phyloP scores from a whole-genome alignment of 192 early-diverging fungal species.

The Chytriomyces hyalinus region DNA sequence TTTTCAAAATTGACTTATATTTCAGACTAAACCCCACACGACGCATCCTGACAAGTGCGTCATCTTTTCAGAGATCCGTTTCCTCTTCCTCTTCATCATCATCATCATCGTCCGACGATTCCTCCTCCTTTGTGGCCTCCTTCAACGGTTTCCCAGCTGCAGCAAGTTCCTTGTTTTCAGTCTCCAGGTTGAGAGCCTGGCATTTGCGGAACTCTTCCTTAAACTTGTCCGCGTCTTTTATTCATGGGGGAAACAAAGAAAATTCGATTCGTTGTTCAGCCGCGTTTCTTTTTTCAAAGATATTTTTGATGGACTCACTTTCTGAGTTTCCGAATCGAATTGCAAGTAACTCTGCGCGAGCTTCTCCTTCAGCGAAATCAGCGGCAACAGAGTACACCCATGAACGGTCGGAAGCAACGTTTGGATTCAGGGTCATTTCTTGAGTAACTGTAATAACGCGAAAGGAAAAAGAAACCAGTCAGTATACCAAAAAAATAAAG shows the following conservation, averaged over 20 bases:
- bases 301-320: slow-evolving; percentile 51
- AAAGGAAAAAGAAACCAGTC: background rate
- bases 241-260: background rate
- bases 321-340: slow-evolving; percentile 97
- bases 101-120: slow-evolving; percentile 24
- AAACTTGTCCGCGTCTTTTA: slow-evolving; percentile 84
- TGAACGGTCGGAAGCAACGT: slow-evolving; percentile 97
- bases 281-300: background rate
- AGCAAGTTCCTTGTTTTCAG: slow-evolving; percentile 38
- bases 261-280: background rate
- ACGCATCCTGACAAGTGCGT: too few relatives aligned
- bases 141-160: slow-evolving; percentile 19
- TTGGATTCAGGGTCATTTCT: slow-evolving; percentile 89
- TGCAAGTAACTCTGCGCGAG: slow-evolving; percentile 84
- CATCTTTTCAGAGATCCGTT: slow-evolving; percentile 23
- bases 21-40: too few relatives aligned
- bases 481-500: too few relatives aligned
- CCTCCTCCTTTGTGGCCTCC: slow-evolving; percentile 11
- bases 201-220: slow-evolving; percentile 83
- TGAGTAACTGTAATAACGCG: slow-evolving; percentile 62
- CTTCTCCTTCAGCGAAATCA: slow-evolving; percentile 90
- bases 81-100: slow-evolving; percentile 28
- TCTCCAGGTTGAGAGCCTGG: slow-evolving; percentile 60
- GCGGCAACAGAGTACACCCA: slow-evolving; percentile 96
- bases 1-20: too few relatives aligned